Evolutionary conservation across 441 rosid species (phyloP).

Genomic region (Lepidium campestre): DNA sequence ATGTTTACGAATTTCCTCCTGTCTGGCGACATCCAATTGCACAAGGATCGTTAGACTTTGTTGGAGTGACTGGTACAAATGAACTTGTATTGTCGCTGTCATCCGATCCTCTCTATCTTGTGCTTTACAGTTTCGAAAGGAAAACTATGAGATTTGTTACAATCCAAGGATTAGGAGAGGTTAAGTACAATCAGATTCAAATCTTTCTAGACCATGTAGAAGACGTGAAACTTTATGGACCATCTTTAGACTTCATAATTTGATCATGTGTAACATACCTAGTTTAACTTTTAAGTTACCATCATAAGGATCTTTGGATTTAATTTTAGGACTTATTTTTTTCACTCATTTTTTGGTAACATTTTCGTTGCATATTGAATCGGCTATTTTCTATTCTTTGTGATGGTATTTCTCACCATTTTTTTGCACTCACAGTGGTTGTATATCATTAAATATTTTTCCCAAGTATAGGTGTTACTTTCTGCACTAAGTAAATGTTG

Average conservation of each 20-base stretch:
- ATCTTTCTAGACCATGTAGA: background rate
- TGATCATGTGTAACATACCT: background rate
- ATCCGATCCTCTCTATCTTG: background rate
- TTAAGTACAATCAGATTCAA: background rate
- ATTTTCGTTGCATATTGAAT: background rate
- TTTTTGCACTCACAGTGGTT: too few species aligned
- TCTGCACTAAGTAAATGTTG: too few species aligned
- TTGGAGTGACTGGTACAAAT: too few species aligned
- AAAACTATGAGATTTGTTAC: background rate
- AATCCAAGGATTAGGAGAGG: background rate
- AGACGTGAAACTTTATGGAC: background rate
- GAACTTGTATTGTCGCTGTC: too few species aligned
- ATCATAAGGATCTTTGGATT: too few species aligned
- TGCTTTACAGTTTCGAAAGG: background rate
- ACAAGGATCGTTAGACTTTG: background rate
- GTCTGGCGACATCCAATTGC: background rate
- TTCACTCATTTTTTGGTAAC: background rate
- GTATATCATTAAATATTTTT: too few species aligned
- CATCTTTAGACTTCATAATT: background rate
- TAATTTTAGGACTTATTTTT: too few species aligned
- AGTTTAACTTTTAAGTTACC: background rate
- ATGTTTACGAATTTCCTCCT: background rate
- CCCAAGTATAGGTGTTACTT: too few species aligned
- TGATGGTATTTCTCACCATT: too few species aligned
- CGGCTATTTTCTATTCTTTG: background rate